Evolutionary conservation across 345 rosid genomes (phyloP).

Genomic region (Salix caprea): DNA sequence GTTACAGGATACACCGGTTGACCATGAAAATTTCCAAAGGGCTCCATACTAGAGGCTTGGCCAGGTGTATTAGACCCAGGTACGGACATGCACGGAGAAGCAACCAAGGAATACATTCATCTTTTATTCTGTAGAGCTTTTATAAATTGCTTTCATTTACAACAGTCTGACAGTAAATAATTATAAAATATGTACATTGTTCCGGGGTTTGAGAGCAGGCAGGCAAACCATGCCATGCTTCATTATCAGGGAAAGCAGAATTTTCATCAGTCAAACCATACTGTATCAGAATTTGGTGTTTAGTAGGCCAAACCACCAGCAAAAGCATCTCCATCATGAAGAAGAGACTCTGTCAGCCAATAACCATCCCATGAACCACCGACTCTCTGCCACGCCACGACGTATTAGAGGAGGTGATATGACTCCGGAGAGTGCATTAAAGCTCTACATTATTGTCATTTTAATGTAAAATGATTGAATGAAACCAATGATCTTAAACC

Average conservation of each 20-base stretch:
- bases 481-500: background rate
- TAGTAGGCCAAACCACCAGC: slow-evolving; percentile 85
- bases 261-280: background rate
- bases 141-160: slow-evolving; percentile 21
- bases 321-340: slow-evolving; percentile 80
- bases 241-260: background rate
- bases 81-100: background rate
- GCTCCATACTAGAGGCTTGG: background rate
- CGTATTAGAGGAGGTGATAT: background rate
- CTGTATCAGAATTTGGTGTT: slow-evolving; percentile 2
- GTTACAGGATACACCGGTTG: no score
- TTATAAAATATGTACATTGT: slow-evolving; percentile 13
- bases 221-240: no score
- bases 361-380: slow-evolving; percentile 97
- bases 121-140: background rate
- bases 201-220: background rate
- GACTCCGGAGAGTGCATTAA: background rate
- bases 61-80: background rate
- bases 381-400: slow-evolving; percentile 49
- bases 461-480: background rate
- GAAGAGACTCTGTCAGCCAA: slow-evolving; percentile 88
- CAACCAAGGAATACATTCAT: background rate
- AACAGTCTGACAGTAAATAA: background rate
- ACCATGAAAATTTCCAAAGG: no score
- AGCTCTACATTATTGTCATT: background rate